Conservation (phyloP, 78 protist species). For the Dictyostelium intermedium region DNA sequence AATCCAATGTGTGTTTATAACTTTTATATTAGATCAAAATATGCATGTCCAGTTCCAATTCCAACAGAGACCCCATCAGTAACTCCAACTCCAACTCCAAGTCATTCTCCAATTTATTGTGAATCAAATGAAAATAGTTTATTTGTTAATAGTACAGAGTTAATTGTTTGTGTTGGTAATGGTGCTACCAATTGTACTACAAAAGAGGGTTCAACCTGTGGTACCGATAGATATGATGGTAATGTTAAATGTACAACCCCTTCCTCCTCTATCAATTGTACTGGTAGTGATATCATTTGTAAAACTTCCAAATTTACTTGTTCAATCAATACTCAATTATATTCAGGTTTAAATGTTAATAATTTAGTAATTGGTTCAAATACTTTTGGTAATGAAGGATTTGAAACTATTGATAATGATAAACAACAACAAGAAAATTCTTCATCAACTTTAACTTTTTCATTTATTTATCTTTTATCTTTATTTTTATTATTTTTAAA, state of each 20-base stretch:
- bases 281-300: not conserved
- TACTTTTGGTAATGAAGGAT: not conserved
- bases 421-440: too few species aligned
- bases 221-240: not conserved
- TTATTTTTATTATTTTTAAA: too few species aligned
- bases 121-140: not conserved
- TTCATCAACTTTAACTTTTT: too few species aligned
- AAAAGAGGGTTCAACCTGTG: not conserved
- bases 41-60: not conserved
- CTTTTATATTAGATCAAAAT: too few species aligned
- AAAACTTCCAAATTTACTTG: not conserved
- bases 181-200: not conserved
- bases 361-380: not conserved
- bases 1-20: too few species aligned
- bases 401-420: too few species aligned
- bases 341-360: not conserved
- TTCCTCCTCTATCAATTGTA: not conserved
- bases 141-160: not conserved
- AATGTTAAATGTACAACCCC: not conserved
- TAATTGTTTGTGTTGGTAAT: not conserved
- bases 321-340: not conserved
- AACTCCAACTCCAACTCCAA: not conserved
- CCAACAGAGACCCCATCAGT: not conserved
- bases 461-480: too few species aligned
- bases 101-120: not conserved